These are phyloP conservation scores for Apophysomyces elegans DNA, from an alignment of 371 early-diverging fungal species.

Conservation along the genomic window DNA sequence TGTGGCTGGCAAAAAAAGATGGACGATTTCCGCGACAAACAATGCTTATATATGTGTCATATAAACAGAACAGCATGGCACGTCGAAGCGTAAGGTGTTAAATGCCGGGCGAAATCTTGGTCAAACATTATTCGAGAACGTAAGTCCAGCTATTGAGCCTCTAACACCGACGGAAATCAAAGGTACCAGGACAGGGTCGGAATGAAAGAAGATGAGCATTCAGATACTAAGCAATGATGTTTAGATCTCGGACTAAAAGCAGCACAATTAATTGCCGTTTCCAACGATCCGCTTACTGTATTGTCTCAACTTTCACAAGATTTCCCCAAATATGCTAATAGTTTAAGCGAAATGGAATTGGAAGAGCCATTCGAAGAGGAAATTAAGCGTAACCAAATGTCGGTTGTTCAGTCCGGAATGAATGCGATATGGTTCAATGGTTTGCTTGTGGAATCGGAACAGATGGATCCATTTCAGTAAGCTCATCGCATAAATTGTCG, in stretches of 20 bases:
- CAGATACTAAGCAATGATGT: no score
- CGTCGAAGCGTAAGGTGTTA: slow-evolving; percentile 31
- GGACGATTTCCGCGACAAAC: no score
- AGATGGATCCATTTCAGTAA: slow-evolving; percentile 73
- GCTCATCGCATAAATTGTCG: slow-evolving; percentile 3
- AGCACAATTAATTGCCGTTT: slow-evolving; percentile 65
- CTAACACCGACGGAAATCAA: slow-evolving; percentile 61
- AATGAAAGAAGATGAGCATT: no score
- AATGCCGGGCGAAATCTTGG: slow-evolving; percentile 37
- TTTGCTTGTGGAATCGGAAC: slow-evolving; percentile 49
- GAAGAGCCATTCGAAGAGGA: slow-evolving; percentile 34
- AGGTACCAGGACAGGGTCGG: slow-evolving; percentile 29
- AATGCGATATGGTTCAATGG: slow-evolving; percentile 76
- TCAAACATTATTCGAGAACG: slow-evolving; percentile 37
- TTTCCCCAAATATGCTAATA: slow-evolving; percentile 85
- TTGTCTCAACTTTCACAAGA: slow-evolving; percentile 74
- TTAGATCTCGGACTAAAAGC: slow-evolving; percentile 69
- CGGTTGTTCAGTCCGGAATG: slow-evolving; percentile 27
- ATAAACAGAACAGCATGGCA: not conserved
- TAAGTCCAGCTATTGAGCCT: slow-evolving; percentile 61
- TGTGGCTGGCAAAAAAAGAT: not conserved
- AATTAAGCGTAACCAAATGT: slow-evolving; percentile 39
- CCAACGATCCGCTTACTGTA: slow-evolving; percentile 62
- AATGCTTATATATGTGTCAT: no score
- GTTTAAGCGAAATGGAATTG: slow-evolving; percentile 55